Percentiles rank a stretch among this genome's conserved stretches.
Evolutionary conservation across 495 filamentous ascomycete genomes (phyloP).

Genomic region (Cercophora scortea): DNA sequence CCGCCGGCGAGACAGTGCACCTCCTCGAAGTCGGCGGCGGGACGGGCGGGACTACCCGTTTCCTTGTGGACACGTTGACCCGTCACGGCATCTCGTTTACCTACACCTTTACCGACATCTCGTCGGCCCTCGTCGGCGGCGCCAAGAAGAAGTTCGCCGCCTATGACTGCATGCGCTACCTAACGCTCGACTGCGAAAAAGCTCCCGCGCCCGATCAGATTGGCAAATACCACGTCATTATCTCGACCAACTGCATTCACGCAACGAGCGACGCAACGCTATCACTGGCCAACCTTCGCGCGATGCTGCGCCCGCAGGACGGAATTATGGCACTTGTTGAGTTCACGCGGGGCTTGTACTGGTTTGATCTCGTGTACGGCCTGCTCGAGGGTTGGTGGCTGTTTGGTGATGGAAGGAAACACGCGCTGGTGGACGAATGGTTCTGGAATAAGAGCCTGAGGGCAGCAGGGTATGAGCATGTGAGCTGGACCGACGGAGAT

Average conservation of each 20-base stretch:
- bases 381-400: conserved; percentile 50
- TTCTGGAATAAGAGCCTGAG: conserved; percentile 34
- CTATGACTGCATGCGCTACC: conserved; percentile 33
- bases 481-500: conserved; percentile 40
- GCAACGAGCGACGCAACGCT: conserved; percentile 27
- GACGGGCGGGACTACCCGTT: conserved; percentile 40
- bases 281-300: conserved; percentile 22
- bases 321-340: conserved; percentile 32
- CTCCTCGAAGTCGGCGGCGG: conserved; percentile 48
- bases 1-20: conserved; percentile 4
- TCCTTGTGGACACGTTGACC: conserved; percentile 4
- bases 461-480: conserved; percentile 34
- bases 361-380: conserved; percentile 43
- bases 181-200: conserved; percentile 37
- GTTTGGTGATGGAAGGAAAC: conserved; percentile 37
- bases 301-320: conserved; percentile 25
- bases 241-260: conserved; percentile 45
- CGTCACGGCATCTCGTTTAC: conserved; percentile 25
- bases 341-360: conserved; percentile 26
- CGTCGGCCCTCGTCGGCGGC: conserved; percentile 42
- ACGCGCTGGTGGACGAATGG: conserved; percentile 31
- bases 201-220: conserved; percentile 42
- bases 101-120: conserved; percentile 50
- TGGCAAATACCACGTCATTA: conserved; percentile 41
- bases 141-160: conserved; percentile 32